Conservation (phyloP, 768 basidiomycete genomes). For the Cystofilobasidium bisporidii region DNA sequence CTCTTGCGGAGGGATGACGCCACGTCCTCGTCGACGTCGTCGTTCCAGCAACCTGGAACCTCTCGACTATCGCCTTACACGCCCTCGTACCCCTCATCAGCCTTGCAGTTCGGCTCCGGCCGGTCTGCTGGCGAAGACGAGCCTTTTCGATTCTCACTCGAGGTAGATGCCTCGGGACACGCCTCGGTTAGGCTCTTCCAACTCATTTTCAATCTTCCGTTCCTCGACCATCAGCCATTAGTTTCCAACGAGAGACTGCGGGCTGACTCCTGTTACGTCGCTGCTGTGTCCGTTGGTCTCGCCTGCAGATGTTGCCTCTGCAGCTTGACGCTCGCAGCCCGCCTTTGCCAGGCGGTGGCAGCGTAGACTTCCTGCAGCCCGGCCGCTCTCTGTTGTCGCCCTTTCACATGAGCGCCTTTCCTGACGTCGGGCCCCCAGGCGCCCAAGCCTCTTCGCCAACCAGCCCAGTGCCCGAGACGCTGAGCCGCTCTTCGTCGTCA, state of each 20-base stretch:
- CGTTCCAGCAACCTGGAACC: no score
- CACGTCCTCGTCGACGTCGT: no score
- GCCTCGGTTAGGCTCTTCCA: no score
- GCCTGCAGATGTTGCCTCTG: neutral
- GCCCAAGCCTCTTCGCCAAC: neutral
- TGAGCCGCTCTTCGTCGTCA: neutral
- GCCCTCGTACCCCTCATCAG: neutral
- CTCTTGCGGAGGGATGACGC: neutral
- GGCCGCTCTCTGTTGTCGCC: neutral
- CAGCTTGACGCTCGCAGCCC: neutral
- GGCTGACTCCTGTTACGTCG: no score
- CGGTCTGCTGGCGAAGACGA: neutral
- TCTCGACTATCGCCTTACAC: no score
- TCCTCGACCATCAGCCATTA: neutral
- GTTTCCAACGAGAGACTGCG: no score
- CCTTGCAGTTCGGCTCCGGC: neutral
- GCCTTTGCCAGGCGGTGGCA: no score
- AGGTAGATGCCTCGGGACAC: slow-evolving; percentile 1
- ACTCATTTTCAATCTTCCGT: no score
- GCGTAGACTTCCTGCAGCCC: neutral
- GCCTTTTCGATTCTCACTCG: neutral
- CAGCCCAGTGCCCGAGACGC: neutral
- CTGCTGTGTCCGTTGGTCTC: no score
- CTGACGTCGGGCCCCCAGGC: no score
- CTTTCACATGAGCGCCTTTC: neutral